Percentiles rank a stretch among this genome's conserved stretches.
These are phyloP conservation scores for Cladosporium sp. DNA, from an alignment of 2,329 filamentous ascomycete genomes.

Conservation along the genomic window DNA sequence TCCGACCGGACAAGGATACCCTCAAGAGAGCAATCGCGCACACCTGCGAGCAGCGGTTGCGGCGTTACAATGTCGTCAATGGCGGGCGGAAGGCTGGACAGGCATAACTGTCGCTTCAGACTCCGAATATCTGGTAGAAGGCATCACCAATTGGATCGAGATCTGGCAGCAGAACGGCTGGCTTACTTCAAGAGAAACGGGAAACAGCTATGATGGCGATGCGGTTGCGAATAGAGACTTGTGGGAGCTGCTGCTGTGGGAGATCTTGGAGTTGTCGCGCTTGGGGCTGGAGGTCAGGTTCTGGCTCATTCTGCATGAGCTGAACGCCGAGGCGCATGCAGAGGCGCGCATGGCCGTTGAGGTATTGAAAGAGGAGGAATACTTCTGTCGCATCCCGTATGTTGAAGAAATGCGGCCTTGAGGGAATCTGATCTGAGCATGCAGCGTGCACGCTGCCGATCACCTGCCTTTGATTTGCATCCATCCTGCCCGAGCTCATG, in stretches of 20 bases:
- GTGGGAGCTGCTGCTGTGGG: not conserved
- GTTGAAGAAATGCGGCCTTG: not conserved
- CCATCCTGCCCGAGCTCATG: not conserved
- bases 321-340: not conserved
- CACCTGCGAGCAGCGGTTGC: not conserved
- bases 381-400: not conserved
- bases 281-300: not conserved
- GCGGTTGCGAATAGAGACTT: not conserved
- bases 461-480: not conserved
- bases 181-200: not conserved
- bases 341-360: not conserved
- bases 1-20: not conserved
- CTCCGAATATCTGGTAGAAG: not conserved
- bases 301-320: conserved; percentile 1
- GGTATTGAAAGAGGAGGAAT: not conserved
- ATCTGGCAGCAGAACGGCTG: conserved; percentile 8
- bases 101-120: not conserved
- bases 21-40: conserved; percentile 2
- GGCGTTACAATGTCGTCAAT: not conserved
- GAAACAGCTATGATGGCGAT: not conserved
- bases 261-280: not conserved
- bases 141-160: conserved; percentile 2
- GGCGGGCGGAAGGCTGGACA: not conserved
- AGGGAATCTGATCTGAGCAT: not conserved
- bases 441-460: not conserved